Base-by-base conservation (phyloP, 148 eudicot genomes). In the Rhododendron ferrugineum region DNA sequence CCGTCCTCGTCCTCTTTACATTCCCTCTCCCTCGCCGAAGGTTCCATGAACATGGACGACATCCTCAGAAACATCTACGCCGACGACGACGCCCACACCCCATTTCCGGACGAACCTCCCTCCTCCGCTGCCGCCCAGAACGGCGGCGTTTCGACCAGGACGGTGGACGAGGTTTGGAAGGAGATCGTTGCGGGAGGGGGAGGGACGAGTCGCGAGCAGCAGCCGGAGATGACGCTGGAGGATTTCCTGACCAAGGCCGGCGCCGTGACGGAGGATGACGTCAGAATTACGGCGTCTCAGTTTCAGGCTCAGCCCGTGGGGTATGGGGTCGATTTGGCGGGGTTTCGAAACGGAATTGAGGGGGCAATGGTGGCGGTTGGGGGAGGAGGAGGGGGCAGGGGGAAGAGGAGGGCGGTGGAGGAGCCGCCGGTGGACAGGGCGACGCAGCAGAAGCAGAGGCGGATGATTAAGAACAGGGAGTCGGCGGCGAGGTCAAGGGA, bases 401-500 rank as follows among this genome's bases (percentile, higher is more conserved):
- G 88, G 82, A 88, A 83, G 88, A 88, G 89, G 89, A 86, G 86
- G 84, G 86, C 87, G 44, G 90, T 86, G 72, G 89, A 86, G 86
- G 92, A 91, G 54, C 83, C 64, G 80, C 82, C 86, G 46, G 64
- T 90, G 84, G 95, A 93, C 80, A 93, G 87, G 88, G 95, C 91
- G 22, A 88, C 93, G 2, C 92, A 93, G 88, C 93, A 91, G 89
- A 93, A 88, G 78, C 93, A 90, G 92, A 87, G 92, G 76, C 68
- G 95, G 73, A 93, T 93, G 95, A 93, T 93, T 79, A 93, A 91
- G 84, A 93, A 93, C 79, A 90, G 95, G 84, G 95, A 91, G 85
- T 93, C 95, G 23, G 95, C 93, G 32, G 95, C 95, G 6, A 88
- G 95, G 85, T 93, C 95, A 1, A 85, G 95, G 73, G 95, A 91